These are phyloP conservation scores for Thelephora terrestris DNA, from an alignment of 1,284 basidiomycete species.

Conservation along the genomic window DNA sequence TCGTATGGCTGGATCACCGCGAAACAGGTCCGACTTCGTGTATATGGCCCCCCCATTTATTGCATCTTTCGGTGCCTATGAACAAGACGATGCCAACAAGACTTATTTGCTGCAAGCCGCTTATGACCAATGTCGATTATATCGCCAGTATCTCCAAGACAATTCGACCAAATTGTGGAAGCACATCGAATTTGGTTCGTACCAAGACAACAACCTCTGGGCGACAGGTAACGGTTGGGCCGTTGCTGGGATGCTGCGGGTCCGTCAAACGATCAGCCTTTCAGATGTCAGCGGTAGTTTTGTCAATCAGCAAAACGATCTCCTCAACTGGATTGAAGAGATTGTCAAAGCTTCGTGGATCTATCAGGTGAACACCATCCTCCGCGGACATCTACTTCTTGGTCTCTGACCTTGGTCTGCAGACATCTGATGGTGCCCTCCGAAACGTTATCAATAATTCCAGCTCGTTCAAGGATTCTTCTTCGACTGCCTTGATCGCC, in stretches of 20 bases:
- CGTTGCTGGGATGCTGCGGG: slow-evolving; percentile 55
- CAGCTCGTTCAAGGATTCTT: slow-evolving; percentile 37
- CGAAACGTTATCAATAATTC: slow-evolving; percentile 40
- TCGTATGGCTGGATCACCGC: not conserved
- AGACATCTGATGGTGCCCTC: slow-evolving; percentile 32
- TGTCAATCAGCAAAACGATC: slow-evolving; percentile 32
- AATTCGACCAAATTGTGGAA: slow-evolving; percentile 32
- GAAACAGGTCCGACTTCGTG: slow-evolving; percentile 42
- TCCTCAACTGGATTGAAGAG: slow-evolving; percentile 47
- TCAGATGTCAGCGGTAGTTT: slow-evolving; percentile 32
- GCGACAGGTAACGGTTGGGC: slow-evolving; percentile 55
- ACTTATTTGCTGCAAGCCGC: slow-evolving; percentile 45
- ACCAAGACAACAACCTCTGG: not conserved
- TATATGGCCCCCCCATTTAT: slow-evolving; percentile 77
- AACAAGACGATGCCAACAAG: slow-evolving; percentile 30
- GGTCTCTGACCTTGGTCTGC: not conserved
- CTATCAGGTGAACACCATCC: slow-evolving; percentile 28
- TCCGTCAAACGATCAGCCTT: slow-evolving; percentile 45
- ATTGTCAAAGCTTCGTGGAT: slow-evolving; percentile 42
- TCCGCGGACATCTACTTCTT: not conserved
- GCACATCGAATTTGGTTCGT: slow-evolving; percentile 37
- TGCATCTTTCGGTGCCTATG: slow-evolving; percentile 55
- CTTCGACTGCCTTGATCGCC: slow-evolving; percentile 43
- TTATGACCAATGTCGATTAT: slow-evolving; percentile 57
- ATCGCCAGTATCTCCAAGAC: slow-evolving; percentile 41